Evolutionary conservation across 2,329 filamentous ascomycete genomes (phyloP).

Genomic region (Monilinia aucupariae): DNA sequence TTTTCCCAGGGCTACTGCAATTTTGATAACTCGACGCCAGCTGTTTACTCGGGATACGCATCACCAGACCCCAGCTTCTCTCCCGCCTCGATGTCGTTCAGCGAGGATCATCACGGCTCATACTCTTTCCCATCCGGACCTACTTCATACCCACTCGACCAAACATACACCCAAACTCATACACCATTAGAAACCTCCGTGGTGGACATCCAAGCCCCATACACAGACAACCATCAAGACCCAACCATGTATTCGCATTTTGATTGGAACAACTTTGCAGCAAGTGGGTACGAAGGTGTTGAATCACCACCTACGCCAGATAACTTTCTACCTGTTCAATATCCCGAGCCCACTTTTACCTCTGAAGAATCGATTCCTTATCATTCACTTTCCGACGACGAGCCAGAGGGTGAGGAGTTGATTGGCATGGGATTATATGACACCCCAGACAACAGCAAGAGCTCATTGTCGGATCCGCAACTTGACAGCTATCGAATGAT

Average conservation of each 20-base stretch:
- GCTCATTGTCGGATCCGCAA: constrained; percentile 40
- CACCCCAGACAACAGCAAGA: constrained; percentile 52
- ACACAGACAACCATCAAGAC: constrained; percentile 23
- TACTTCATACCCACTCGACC: constrained; percentile 20
- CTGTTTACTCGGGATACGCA: constrained; percentile 52
- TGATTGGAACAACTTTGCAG: constrained; percentile 45
- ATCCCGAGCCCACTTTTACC: constrained; percentile 42
- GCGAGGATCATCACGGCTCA: constrained; percentile 24
- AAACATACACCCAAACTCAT: constrained; percentile 19
- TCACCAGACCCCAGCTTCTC: constrained; percentile 53
- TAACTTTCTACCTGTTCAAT: constrained; percentile 49
- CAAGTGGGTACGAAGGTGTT: constrained; percentile 41
- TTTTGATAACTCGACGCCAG: constrained; percentile 39
- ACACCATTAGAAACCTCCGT: constrained; percentile 12
- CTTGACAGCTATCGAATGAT: constrained; percentile 49
- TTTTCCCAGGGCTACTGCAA: constrained; percentile 22
- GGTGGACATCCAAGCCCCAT: constrained; percentile 18
- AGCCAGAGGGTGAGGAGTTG: constrained; percentile 61
- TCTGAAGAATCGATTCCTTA: constrained; percentile 48
- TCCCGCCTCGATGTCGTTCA: constrained; percentile 46
- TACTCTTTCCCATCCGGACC: constrained; percentile 16
- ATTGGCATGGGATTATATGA: constrained; percentile 83
- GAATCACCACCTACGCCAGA: constrained; percentile 57
- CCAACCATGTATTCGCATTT: constrained; percentile 33
- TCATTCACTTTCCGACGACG: constrained; percentile 48